phyloP scores from a whole-genome alignment of 2,329 filamentous ascomycete species.

The Fusarium guadeloupense region DNA sequence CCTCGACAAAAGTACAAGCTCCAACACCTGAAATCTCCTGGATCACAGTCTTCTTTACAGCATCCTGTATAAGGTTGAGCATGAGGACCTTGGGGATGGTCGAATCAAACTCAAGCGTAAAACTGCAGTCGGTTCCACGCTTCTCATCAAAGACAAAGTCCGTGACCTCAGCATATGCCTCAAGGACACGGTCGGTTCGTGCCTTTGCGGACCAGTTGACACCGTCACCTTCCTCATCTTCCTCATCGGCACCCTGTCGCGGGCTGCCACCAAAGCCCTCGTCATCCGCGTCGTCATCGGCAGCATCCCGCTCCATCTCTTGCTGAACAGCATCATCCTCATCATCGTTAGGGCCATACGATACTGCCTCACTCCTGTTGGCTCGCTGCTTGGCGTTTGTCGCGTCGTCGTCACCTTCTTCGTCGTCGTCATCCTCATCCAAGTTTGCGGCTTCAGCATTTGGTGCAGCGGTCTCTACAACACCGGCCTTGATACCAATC shows the following conservation, averaged over 20 bases:
- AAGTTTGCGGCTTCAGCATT: conserved; percentile 47
- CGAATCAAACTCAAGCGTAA: conserved; percentile 85
- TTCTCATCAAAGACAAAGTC: conserved; percentile 82
- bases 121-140: conserved; percentile 76
- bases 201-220: conserved; percentile 54
- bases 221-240: conserved; percentile 52
- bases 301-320: conserved; percentile 67
- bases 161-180: conserved; percentile 72
- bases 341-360: conserved; percentile 92
- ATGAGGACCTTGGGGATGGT: conserved; percentile 90
- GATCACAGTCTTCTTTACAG: conserved; percentile 80
- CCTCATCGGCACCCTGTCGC: conserved; percentile 50
- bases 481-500: conserved; percentile 66
- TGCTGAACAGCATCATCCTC: conserved; percentile 81
- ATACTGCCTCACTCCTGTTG: conserved; percentile 83
- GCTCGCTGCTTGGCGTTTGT: conserved; percentile 77
- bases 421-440: conserved; percentile 63
- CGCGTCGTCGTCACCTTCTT: conserved; percentile 80
- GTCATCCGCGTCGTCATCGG: conserved; percentile 66
- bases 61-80: conserved; percentile 86
- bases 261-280: conserved; percentile 62
- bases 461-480: conserved; percentile 60
- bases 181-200: conserved; percentile 72
- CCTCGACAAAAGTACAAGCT: conserved; percentile 70
- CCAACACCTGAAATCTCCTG: conserved; percentile 85